phyloP scores from a whole-genome alignment of 148 eudicot species.

The Cornus florida region DNA sequence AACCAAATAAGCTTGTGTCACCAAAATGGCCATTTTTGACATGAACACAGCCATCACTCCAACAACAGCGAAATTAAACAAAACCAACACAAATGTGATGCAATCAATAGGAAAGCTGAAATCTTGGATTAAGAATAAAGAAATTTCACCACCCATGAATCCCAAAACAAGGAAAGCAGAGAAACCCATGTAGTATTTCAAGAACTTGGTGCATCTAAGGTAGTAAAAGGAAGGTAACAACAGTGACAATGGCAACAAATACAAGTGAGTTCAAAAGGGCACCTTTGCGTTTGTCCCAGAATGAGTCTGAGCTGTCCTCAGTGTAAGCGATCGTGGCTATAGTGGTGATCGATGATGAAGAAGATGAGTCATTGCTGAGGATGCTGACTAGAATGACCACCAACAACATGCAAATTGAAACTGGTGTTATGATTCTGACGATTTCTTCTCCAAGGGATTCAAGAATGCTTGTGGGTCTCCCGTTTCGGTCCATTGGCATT shows the following conservation, averaged over 20 bases:
- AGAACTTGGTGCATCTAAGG: constrained; percentile 74
- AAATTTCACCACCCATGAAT: constrained; percentile 84
- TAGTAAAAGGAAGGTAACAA: constrained; percentile 75
- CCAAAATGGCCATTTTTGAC: constrained; percentile 66
- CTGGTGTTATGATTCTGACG: constrained; percentile 79
- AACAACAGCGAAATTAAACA: constrained; percentile 74
- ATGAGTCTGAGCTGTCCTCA: constrained; percentile 65
- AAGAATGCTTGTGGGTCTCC: constrained; percentile 58
- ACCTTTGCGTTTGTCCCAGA: constrained; percentile 80
- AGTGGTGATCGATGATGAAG: constrained; percentile 49
- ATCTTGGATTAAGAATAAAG: constrained; percentile 40
- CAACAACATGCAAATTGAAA: constrained; percentile 81
- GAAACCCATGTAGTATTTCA: constrained; percentile 89
- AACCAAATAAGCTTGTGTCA: constrained; percentile 82
- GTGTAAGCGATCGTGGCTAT: constrained; percentile 74
- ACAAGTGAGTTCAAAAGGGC: constrained; percentile 87
- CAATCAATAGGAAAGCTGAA: constrained; percentile 55
- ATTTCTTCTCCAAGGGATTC: constrained; percentile 86
- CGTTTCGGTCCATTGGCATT: constrained; percentile 50
- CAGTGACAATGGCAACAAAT: constrained; percentile 74
- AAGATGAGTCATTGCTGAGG: constrained; percentile 33
- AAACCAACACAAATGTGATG: constrained; percentile 47
- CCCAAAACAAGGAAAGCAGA: constrained; percentile 78
- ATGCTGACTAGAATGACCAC: constrained; percentile 69
- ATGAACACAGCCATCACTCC: constrained; percentile 85